Conservation (phyloP, 2,329 filamentous ascomycete species). For the Neopestalotiopsis clavispora region DNA sequence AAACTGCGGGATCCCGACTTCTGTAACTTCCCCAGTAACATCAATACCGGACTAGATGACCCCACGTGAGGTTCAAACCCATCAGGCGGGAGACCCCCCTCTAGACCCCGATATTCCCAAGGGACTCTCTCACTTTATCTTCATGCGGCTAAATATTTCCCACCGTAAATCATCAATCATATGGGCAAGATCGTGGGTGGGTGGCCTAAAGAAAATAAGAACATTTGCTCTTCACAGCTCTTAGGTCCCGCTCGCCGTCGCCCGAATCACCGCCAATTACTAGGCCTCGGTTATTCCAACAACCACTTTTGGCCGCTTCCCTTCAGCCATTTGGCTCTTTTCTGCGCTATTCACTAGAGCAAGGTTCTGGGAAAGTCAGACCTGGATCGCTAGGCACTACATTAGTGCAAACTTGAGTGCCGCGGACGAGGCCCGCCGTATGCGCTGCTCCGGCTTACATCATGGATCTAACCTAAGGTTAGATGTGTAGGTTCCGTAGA, state of each 20-base stretch:
- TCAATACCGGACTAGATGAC: not conserved
- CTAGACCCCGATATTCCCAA: not conserved
- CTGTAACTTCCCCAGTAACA: not conserved
- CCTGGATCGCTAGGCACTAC: not conserved
- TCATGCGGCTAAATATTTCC: conserved; percentile 3
- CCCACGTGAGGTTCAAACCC: not conserved
- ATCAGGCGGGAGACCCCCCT: not conserved
- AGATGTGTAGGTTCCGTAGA: too few relatives aligned
- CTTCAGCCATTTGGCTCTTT: not conserved
- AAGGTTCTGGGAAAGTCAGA: not conserved
- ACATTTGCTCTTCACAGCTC: not conserved
- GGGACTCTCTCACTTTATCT: not conserved
- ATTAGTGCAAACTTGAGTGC: not conserved
- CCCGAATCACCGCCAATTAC: not conserved
- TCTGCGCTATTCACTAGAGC: not conserved
- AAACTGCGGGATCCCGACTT: not conserved
- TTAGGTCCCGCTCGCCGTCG: not conserved
- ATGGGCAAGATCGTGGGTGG: not conserved
- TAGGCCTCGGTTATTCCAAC: conserved; percentile 1
- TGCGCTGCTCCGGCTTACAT: too few relatives aligned
- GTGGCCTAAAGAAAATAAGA: not conserved
- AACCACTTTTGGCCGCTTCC: not conserved
- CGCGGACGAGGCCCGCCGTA: not conserved
- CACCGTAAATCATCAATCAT: not conserved
- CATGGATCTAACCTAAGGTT: too few relatives aligned